phyloP scores from a whole-genome alignment of 202 grass and related monocot genomes.

The Zizania palustris region DNA sequence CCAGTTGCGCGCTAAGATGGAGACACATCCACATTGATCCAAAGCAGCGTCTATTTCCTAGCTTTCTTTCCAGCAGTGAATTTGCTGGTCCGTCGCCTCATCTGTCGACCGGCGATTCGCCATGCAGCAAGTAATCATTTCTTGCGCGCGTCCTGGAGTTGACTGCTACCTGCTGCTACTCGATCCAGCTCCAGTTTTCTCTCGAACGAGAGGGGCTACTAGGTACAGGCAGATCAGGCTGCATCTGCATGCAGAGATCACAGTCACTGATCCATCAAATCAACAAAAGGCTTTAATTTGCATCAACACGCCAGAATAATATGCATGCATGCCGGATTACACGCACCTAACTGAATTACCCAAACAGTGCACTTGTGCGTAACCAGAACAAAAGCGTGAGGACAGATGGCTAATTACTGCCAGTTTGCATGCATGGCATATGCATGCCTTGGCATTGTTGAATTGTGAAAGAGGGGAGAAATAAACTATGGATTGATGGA shows the following conservation, averaged over 20 bases:
- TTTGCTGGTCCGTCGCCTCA: constrained; percentile 42
- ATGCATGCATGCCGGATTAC: background rate
- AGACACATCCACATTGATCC: constrained; percentile 38
- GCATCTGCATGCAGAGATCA: background rate
- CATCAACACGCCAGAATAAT: background rate
- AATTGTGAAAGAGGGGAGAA: no score
- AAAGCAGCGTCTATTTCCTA: constrained; percentile 25
- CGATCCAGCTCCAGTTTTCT: background rate
- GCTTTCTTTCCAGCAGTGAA: constrained; percentile 15
- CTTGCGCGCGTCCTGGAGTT: constrained; percentile 15
- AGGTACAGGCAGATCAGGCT: constrained; percentile 7
- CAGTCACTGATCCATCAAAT: no score
- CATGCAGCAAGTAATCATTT: constrained; percentile 7
- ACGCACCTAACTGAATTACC: constrained; percentile 1
- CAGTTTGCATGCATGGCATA: background rate
- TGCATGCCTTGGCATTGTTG: constrained; percentile 2
- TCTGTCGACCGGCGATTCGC: background rate
- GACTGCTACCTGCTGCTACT: background rate
- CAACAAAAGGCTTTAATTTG: background rate
- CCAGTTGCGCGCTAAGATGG: constrained; percentile 1
- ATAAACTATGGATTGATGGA: no score
- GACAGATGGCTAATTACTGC: constrained; percentile 23
- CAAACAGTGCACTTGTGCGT: background rate
- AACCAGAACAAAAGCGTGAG: background rate
- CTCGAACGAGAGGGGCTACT: background rate